These are phyloP conservation scores for Westerdykella aurantiaca DNA, from an alignment of 2,329 filamentous ascomycete species.

Conservation along the genomic window DNA sequence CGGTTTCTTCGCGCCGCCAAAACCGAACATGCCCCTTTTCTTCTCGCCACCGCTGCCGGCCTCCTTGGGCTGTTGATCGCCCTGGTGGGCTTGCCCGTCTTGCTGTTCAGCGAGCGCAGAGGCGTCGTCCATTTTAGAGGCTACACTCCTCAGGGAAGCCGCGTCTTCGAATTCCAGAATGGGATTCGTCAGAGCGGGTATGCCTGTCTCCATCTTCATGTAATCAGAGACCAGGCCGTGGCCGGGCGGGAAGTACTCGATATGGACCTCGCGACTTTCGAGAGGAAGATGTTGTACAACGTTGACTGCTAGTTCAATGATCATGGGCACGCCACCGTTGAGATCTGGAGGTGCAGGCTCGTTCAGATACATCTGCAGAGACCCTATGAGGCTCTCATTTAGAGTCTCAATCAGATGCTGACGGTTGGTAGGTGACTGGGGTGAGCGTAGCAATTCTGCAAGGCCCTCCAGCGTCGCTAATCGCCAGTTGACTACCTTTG, in stretches of 20 bases:
- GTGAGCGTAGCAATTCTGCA: slow-evolving; percentile 60
- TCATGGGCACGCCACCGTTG: slow-evolving; percentile 85
- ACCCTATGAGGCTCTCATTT: slow-evolving; percentile 63
- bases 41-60: slow-evolving; percentile 19
- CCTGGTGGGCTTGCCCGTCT: slow-evolving; percentile 20
- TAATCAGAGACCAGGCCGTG: slow-evolving; percentile 61
- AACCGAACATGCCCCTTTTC: slow-evolving; percentile 41
- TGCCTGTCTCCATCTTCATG: slow-evolving; percentile 74
- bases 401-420: slow-evolving; percentile 52
- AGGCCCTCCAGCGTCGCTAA: slow-evolving; percentile 92
- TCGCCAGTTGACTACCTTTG: slow-evolving; percentile 87
- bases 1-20: slow-evolving; percentile 37
- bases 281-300: slow-evolving; percentile 81
- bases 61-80: slow-evolving; percentile 12
- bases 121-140: slow-evolving; percentile 27
- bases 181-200: slow-evolving; percentile 43
- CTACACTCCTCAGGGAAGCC: slow-evolving; percentile 31
- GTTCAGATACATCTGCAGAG: slow-evolving; percentile 66
- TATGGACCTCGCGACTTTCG: slow-evolving; percentile 83
- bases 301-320: slow-evolving; percentile 81
- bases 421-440: slow-evolving; percentile 61
- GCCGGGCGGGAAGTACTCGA: slow-evolving; percentile 79
- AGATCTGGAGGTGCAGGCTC: slow-evolving; percentile 74
- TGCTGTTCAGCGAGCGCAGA: slow-evolving; percentile 27
- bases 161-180: slow-evolving; percentile 39